phyloP scores from a whole-genome alignment of 2,329 filamentous ascomycete species.

The Pyrenophora tritici-repentis region DNA sequence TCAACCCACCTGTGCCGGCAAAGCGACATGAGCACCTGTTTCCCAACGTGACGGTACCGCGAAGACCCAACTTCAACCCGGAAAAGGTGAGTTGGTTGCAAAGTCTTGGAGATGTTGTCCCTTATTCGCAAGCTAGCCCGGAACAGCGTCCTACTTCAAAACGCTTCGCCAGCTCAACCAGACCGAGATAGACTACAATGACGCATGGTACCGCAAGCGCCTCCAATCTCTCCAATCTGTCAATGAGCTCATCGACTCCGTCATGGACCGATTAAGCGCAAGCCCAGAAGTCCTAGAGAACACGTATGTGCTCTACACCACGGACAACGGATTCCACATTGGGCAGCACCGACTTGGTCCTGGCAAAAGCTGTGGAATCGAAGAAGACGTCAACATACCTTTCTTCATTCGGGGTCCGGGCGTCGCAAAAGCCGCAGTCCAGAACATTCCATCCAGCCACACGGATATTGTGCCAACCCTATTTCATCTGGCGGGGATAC shows the following conservation, averaged over 20 bases:
- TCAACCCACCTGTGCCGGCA: conserved; percentile 63
- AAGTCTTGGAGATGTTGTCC: background rate
- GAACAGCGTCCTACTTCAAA: conserved; percentile 30
- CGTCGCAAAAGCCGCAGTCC: conserved; percentile 30
- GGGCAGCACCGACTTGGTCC: conserved; percentile 50
- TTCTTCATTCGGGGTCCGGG: conserved; percentile 49
- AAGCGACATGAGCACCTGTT: conserved; percentile 68
- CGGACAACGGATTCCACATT: conserved; percentile 51
- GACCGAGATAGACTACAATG: conserved; percentile 56
- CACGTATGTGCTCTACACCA: conserved; percentile 51
- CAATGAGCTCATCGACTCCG: conserved; percentile 58
- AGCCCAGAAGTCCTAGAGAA: conserved; percentile 52
- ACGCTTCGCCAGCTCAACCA: conserved; percentile 48
- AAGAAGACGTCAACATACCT: conserved; percentile 52
- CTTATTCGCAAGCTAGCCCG: conserved; percentile 6
- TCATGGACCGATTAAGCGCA: conserved; percentile 51
- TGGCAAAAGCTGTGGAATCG: conserved; percentile 49
- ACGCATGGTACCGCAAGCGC: conserved; percentile 58
- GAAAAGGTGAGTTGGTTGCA: conserved; percentile 41
- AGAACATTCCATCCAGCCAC: conserved; percentile 40
- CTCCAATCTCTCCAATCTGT: conserved; percentile 59
- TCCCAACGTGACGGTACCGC: conserved; percentile 61
- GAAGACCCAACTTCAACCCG: conserved; percentile 70
- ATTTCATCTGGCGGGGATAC: conserved; percentile 42
- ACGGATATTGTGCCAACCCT: conserved; percentile 51